These are phyloP conservation scores for Lachnellula willkommii DNA, from an alignment of 2,329 filamentous ascomycete genomes.

Conservation along the genomic window DNA sequence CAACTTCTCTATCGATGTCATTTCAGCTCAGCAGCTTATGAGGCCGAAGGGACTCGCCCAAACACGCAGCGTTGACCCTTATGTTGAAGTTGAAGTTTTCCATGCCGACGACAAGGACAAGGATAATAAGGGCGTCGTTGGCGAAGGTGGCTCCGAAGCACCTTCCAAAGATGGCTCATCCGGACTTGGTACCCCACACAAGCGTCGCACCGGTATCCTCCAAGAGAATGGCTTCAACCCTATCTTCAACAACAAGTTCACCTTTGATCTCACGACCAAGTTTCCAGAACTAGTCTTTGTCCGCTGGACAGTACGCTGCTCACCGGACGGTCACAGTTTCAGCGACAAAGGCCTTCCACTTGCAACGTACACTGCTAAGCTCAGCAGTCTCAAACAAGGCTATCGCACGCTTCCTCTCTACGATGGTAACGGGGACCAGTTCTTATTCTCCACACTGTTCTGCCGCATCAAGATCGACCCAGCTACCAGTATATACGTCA, in stretches of 20 bases:
- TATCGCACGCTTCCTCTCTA: conserved; percentile 88
- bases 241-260: conserved; percentile 72
- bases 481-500: conserved; percentile 52
- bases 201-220: conserved; percentile 73
- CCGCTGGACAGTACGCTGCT: conserved; percentile 86
- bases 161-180: conserved; percentile 59
- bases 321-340: conserved; percentile 66
- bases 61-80: conserved; percentile 78
- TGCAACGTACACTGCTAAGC: conserved; percentile 88
- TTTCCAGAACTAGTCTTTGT: conserved; percentile 92
- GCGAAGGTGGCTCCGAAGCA: conserved; percentile 60
- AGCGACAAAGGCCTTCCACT: conserved; percentile 61
- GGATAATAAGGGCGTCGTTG: conserved; percentile 67
- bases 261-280: conserved; percentile 83
- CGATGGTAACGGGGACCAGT: conserved; percentile 84
- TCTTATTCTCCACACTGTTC: conserved; percentile 90
- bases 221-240: conserved; percentile 92
- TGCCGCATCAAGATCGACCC: conserved; percentile 71
- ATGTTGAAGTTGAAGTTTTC: conserved; percentile 91
- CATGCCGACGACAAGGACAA: conserved; percentile 90
- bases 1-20: conserved; percentile 77
- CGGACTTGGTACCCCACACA: conserved; percentile 66
- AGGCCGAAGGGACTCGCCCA: conserved; percentile 68
- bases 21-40: conserved; percentile 93
- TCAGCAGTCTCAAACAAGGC: conserved; percentile 81